These are phyloP conservation scores for Mycena capillaripes DNA, from an alignment of 768 basidiomycete genomes.

Conservation along the genomic window DNA sequence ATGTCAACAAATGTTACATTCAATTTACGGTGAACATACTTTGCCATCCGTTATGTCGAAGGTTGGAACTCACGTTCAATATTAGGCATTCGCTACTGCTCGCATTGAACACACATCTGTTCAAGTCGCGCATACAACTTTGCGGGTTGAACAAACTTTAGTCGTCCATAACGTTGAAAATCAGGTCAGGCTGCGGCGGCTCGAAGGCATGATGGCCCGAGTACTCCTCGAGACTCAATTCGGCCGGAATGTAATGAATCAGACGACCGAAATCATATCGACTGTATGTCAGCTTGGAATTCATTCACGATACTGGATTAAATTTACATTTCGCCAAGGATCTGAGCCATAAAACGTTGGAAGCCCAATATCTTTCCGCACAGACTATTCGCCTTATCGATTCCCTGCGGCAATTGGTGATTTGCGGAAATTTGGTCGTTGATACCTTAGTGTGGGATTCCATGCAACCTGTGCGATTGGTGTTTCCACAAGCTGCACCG, in stretches of 20 bases:
- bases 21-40: slow-evolving; percentile 22
- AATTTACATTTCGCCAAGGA: not conserved
- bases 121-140: too few species aligned
- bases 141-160: too few species aligned
- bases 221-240: too few species aligned
- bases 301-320: too few species aligned
- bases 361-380: slow-evolving; percentile 20
- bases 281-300: not conserved
- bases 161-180: too few species aligned
- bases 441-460: too few species aligned
- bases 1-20: slow-evolving; percentile 21
- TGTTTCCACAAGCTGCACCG: too few species aligned
- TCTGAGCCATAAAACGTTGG: not conserved
- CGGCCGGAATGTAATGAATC: slow-evolving; percentile 9
- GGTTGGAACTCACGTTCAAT: too few species aligned
- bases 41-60: too few species aligned
- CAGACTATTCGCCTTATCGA: not conserved
- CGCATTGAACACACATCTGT: not conserved
- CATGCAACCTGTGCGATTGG: too few species aligned
- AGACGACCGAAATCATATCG: slow-evolving; percentile 13
- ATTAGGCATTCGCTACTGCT: slow-evolving; percentile 24
- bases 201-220: too few species aligned
- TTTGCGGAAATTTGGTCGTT: not conserved
- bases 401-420: not conserved
- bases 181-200: too few species aligned